Conservation (phyloP, 2,329 filamentous ascomycete species). For the Hymenotorrendiella dingleyae region DNA sequence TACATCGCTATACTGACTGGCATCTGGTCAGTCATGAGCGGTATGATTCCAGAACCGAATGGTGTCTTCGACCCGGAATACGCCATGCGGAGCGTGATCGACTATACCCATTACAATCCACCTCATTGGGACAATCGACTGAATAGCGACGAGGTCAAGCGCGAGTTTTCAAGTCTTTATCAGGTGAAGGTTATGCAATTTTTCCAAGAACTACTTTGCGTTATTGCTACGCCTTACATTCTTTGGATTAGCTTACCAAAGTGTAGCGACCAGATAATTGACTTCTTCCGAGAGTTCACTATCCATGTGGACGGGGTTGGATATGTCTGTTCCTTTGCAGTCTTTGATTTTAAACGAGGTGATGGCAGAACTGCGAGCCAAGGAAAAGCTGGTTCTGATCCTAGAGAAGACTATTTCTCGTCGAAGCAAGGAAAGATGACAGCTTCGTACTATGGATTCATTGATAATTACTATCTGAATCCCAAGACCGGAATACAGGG, state of each 20-base stretch:
- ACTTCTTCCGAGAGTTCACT: conserved; percentile 97
- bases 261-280: conserved; percentile 87
- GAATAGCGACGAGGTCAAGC: conserved; percentile 90
- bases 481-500: conserved; percentile 61
- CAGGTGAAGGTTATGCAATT: conserved; percentile 91
- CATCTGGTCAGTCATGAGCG: conserved; percentile 77
- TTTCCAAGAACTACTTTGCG: conserved; percentile 83
- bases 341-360: conserved; percentile 92
- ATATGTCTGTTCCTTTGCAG: conserved; percentile 94
- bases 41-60: conserved; percentile 81
- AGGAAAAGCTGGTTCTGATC: conserved; percentile 38
- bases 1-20: conserved; percentile 79
- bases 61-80: conserved; percentile 88
- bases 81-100: conserved; percentile 80
- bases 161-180: conserved; percentile 85
- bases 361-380: conserved; percentile 46
- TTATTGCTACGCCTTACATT: conserved; percentile 85
- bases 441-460: conserved; percentile 91
- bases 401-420: conserved; percentile 87
- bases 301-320: conserved; percentile 94
- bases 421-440: conserved; percentile 98
- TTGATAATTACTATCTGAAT: conserved; percentile 83
- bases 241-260: conserved; percentile 80
- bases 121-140: conserved; percentile 81
- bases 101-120: conserved; percentile 89